These are phyloP conservation scores for Phtheirospermum japonicum DNA, from an alignment of 257 asterid species.

Conservation along the genomic window DNA sequence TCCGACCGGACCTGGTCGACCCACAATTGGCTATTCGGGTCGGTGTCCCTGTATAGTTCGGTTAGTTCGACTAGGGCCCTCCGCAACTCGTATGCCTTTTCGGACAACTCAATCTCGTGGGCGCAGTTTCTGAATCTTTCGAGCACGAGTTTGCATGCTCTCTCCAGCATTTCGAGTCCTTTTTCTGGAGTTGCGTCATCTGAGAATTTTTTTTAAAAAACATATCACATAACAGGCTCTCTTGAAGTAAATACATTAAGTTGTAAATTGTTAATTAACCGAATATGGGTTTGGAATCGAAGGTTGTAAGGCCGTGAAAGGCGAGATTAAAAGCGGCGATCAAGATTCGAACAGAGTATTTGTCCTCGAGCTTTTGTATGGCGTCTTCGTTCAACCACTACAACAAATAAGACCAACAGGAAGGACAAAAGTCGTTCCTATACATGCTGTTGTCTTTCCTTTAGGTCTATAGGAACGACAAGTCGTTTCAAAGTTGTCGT, in stretches of 20 bases:
- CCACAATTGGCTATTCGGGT: slow-evolving; percentile 5
- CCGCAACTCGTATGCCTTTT: slow-evolving; percentile 1
- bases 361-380: neutral
- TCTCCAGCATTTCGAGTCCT: neutral
- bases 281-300: neutral
- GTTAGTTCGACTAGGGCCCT: neutral
- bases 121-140: neutral
- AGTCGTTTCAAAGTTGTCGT: no score
- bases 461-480: no score
- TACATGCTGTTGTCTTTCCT: no score
- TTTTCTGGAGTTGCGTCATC: neutral
- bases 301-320: neutral
- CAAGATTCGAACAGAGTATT: neutral
- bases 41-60: neutral
- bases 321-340: neutral
- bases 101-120: slow-evolving; percentile 4
- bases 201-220: neutral
- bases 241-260: no score
- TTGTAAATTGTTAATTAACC: no score
- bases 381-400: neutral
- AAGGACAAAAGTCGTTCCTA: no score
- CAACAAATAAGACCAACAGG: no score
- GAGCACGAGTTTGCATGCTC: neutral
- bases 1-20: neutral
- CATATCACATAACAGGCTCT: no score